These are phyloP conservation scores for Colletotrichum limetticola DNA, from an alignment of 2,329 filamentous ascomycete species.

Conservation along the genomic window DNA sequence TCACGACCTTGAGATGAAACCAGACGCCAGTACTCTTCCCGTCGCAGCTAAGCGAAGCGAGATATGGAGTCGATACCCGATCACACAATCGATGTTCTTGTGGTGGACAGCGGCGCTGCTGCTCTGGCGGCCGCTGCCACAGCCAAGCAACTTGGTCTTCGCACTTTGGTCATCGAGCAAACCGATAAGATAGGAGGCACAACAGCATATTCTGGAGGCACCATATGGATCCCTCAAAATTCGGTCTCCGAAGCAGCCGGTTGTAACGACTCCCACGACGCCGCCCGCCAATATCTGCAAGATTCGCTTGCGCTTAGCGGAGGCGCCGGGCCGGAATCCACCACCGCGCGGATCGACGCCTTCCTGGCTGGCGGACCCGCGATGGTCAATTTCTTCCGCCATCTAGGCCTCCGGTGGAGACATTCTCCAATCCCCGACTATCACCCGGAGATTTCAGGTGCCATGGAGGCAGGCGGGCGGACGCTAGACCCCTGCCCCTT, in stretches of 20 bases:
- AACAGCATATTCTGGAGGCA: conserved; percentile 45
- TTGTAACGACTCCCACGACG: conserved; percentile 39
- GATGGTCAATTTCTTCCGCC: conserved; percentile 44
- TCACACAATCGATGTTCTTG: conserved; percentile 32
- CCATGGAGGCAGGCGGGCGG: conserved; percentile 35
- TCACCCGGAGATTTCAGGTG: conserved; percentile 39
- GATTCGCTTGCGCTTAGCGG: conserved; percentile 35
- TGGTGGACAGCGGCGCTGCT: conserved; percentile 46
- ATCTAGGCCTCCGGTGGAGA: conserved; percentile 41
- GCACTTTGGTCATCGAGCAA: conserved; percentile 46
- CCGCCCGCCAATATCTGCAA: conserved; percentile 42
- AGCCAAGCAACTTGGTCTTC: conserved; percentile 38
- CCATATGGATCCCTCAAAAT: conserved; percentile 47
- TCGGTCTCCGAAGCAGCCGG: conserved; percentile 37
- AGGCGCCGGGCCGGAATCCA: conserved; percentile 43
- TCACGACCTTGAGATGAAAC: too few species aligned
- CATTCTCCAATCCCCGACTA: conserved; percentile 43
- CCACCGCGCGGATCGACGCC: conserved; percentile 39
- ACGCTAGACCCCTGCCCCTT: conserved; percentile 42
- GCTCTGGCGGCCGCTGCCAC: conserved; percentile 45
- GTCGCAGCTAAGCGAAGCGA: too few species aligned
- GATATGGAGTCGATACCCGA: background rate
- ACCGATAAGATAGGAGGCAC: conserved; percentile 45
- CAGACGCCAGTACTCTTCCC: too few species aligned
- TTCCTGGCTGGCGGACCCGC: conserved; percentile 44